These are phyloP conservation scores for Barnettozyma siamensis DNA, from an alignment of 805 yeast genomes.

Conservation along the genomic window DNA sequence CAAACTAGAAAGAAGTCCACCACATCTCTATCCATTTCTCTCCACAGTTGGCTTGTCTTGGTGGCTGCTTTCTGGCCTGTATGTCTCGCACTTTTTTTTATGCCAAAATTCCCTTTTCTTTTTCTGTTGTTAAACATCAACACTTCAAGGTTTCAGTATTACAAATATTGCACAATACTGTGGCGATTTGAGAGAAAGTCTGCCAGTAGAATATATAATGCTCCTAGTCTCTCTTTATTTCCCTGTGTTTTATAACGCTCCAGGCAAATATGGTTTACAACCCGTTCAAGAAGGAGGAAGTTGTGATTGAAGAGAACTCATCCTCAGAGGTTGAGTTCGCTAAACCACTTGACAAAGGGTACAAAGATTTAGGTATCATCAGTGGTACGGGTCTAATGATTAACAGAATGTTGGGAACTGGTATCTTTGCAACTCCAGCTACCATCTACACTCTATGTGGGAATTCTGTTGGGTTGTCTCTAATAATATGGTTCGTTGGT, in stretches of 20 bases:
- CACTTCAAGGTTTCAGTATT: no score
- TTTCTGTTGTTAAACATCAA: not conserved
- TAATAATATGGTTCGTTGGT: conserved; percentile 73
- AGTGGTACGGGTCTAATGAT: conserved; percentile 62
- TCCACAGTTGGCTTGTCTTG: no score
- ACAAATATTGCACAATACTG: not conserved
- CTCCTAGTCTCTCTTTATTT: not conserved
- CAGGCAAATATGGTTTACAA: no score
- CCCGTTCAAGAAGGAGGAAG: not conserved
- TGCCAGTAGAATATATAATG: not conserved
- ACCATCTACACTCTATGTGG: conserved; percentile 40
- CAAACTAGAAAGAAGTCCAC: no score
- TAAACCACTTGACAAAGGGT: conserved; percentile 35
- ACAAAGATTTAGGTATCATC: conserved; percentile 41
- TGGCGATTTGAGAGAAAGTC: not conserved
- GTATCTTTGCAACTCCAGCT: conserved; percentile 68
- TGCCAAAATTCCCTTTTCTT: not conserved
- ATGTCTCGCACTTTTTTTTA: no score
- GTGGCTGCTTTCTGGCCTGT: no score
- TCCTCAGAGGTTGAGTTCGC: conserved; percentile 23
- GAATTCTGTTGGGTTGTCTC: conserved; percentile 68
- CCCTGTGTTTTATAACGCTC: no score
- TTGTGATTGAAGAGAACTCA: conserved; percentile 1
- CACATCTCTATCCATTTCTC: no score
- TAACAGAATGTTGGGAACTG: conserved; percentile 71